Percentiles rank a stretch among this genome's conserved stretches.
These are phyloP conservation scores for Raphanus raphanistrum DNA, from an alignment of 345 rosid genomes.

Conservation along the genomic window DNA sequence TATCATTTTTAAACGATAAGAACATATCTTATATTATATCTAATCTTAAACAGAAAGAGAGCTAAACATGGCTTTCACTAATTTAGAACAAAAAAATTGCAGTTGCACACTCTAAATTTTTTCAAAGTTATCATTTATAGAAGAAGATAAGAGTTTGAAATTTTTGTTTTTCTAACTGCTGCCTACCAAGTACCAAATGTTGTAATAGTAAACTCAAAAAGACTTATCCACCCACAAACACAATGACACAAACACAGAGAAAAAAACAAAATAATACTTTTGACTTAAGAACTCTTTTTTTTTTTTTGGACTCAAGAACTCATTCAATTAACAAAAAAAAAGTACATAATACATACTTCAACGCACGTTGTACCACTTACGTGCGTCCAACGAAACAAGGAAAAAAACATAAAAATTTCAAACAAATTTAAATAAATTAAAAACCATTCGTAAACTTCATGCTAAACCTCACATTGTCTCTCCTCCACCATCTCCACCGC, in stretches of 20 bases:
- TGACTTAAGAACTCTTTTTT: background rate
- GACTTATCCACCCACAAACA: slow-evolving; percentile 13
- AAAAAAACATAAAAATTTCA: background rate
- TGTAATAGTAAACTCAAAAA: slow-evolving; percentile 8
- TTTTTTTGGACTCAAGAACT: slow-evolving; percentile 5
- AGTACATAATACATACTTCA: slow-evolving; percentile 35
- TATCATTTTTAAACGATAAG: background rate
- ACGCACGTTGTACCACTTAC: slow-evolving; percentile 45
- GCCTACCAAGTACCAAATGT: slow-evolving; percentile 23
- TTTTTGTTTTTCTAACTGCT: background rate
- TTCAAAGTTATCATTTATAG: background rate
- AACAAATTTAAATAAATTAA: background rate
- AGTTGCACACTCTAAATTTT: background rate
- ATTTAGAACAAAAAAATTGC: background rate
- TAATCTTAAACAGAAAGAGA: background rate
- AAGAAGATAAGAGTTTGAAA: slow-evolving; percentile 17
- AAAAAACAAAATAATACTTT: background rate
- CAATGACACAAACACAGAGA: background rate
- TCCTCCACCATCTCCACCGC: background rate
- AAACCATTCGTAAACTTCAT: background rate
- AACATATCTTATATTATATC: background rate
- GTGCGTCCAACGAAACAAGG: slow-evolving; percentile 46
- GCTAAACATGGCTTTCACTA: slow-evolving; percentile 23
- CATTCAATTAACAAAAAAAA: background rate
- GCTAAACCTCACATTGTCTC: slow-evolving; percentile 21